Base-by-base conservation (phyloP, 2,329 filamentous ascomycete genomes). In the Sclerotinia subarctica region DNA sequence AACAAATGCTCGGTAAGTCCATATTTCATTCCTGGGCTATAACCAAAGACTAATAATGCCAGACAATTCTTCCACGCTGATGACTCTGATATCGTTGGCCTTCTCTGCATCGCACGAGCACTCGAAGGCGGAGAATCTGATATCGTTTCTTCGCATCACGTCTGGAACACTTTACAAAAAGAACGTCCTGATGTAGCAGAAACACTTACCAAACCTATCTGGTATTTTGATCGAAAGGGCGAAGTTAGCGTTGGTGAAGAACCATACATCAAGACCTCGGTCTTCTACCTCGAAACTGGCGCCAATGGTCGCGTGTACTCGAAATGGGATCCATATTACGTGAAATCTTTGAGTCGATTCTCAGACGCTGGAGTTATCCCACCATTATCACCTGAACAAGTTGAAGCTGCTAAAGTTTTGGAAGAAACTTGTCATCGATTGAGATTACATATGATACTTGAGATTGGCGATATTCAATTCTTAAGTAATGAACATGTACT, bases 211-310 rank as follows among this genome's bases (percentile, higher is more conserved):
- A 81, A 89, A 77, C 92, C 93, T 0, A 87, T 93, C 71, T 96
- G 93, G 93, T 95, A 96, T 81, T 94, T 96, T 78, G 93, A 96
- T 79, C 89, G 93, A 66, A 96, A 96, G 81, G 93, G 93, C 15
- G 93, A 96, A 81, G 87, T 86, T 1, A 91, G 88, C 29, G 80
- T 83, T 19, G 92, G 91, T 17, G 84, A 96, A 78, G 86, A 94
- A 66, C 88, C 88, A 68, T 96, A 88, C 80, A 91, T 92, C 74
- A 83, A 84, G 54, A 87, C 89, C 44, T 84, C 86, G 17, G 86
- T 96, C 24, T 86, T 95, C 73, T 96, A 93, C 78, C 81, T 93
- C 5, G 92, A 96, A 81, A 86, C 85, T 6, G 86, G 84, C 8
- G 84, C 85, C 8, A 83, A 88, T 73, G 84, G 84, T 46, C 82